phyloP scores from a whole-genome alignment of 2,329 filamentous ascomycete genomes.

The Aspergillus japonicus region DNA sequence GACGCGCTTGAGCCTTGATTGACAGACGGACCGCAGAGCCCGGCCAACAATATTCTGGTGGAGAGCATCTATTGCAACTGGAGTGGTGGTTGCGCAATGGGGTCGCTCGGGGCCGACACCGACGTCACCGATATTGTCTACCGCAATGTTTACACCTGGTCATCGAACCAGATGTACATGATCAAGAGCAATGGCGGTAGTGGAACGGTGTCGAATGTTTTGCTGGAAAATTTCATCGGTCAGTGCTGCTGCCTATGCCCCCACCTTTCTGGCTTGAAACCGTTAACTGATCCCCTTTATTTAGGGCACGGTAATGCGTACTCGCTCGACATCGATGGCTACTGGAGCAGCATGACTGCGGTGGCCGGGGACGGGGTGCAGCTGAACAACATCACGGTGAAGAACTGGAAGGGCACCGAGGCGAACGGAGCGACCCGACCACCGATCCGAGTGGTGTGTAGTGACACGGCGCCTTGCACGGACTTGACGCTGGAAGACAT shows the following conservation, averaged over 20 bases:
- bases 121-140: constrained; percentile 56
- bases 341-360: constrained; percentile 49
- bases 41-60: constrained; percentile 55
- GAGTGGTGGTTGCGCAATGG: constrained; percentile 60
- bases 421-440: constrained; percentile 51
- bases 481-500: constrained; percentile 53
- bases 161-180: constrained; percentile 64
- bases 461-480: constrained; percentile 52
- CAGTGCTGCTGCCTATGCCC: constrained; percentile 2
- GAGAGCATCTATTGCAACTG: constrained; percentile 63
- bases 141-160: constrained; percentile 58
- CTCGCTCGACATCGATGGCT: constrained; percentile 55
- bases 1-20: background rate
- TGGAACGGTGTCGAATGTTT: constrained; percentile 52
- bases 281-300: background rate
- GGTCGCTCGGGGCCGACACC: constrained; percentile 52
- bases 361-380: constrained; percentile 52
- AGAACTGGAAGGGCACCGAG: constrained; percentile 56
- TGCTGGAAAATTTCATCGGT: constrained; percentile 57
- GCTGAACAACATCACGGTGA: constrained; percentile 54
- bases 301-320: constrained; percentile 59
- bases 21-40: constrained; percentile 34
- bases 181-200: constrained; percentile 61
- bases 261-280: no score
- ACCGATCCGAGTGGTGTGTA: constrained; percentile 55